Base-by-base conservation (phyloP, 208 protist genomes). In the Angomonas desouzai region DNA sequence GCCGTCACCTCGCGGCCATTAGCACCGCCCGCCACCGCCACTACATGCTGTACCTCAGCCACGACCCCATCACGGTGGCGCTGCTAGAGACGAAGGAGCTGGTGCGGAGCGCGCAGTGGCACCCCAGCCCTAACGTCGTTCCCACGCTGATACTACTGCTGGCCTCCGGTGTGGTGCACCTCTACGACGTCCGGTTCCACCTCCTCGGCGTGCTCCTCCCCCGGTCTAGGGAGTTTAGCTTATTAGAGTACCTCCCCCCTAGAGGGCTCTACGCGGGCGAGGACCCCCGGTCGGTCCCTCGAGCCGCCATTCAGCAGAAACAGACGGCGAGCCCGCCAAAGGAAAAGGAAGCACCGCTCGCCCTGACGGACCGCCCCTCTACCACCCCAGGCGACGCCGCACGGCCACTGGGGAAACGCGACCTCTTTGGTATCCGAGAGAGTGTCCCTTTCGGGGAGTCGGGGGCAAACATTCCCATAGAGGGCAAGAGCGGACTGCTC, bases 21-120 rank as follows among this genome's bases (percentile, higher is more conserved):
- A 83, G 80, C 75, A 88, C 72, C 40, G 53, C 48, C 30, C 43
- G 30, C 9, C 56, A 48, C 9, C 76, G 69, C n/a, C 89, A 92
- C 62, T 90, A 87, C 66, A 53, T 91, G 38, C 59, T 92, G 38
- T 72, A 89, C 62, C 55, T 94, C 23, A 22, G 57, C 28, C 45
- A 40, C 18, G 64, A 64, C 28, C 72, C 62, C 10, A 76, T 66
- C 3, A 66, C 62, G 38, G 76, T 89, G 23, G 84, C 76, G 55
- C 77, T 83, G 60, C 80, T 89, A 43, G 68, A 67, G 62, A 89
- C 83, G 56, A 36, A 62, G 22, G 72, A 76, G 33, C 4, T 70
- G 3, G 85, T 94, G 51, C 73, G 78, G 29, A 79, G 75, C 38
- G 81, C 81, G 1, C 71, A 62, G 29, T 94, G 89, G 89, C 83